A percentile compares a stretch with the other conserved stretches of the same genome.
phyloP scores from a whole-genome alignment of 164 flowering plant genomes.

The Magnolia kwangsiensis region DNA sequence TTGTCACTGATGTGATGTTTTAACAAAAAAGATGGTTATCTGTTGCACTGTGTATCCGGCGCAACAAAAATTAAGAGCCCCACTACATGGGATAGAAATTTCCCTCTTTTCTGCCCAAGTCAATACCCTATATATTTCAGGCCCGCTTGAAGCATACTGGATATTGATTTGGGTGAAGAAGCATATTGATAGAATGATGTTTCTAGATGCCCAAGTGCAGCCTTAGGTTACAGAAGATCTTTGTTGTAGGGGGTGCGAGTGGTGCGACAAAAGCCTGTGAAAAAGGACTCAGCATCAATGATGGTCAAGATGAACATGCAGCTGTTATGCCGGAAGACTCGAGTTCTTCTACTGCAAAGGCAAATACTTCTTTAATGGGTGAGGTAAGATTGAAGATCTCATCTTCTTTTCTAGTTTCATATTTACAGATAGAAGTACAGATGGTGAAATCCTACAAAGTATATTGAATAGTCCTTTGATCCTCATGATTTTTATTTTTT shows the following conservation, averaged over 20 bases:
- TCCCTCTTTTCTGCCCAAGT: not conserved
- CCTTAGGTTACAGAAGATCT: not conserved
- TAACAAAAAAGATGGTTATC: not conserved
- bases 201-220: not conserved
- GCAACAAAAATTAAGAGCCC: not conserved
- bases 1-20: not conserved
- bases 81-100: not conserved
- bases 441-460: not conserved
- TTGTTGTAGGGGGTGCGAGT: conserved; percentile 17
- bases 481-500: too few species aligned
- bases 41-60: not conserved
- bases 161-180: too few species aligned
- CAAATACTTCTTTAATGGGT: not conserved
- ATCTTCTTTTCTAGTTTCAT: not conserved
- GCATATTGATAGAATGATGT: too few species aligned
- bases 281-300: conserved; percentile 11
- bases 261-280: conserved; percentile 15
- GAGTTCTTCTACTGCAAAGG: conserved; percentile 12
- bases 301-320: conserved; percentile 13
- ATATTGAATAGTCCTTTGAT: not conserved
- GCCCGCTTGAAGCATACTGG: not conserved
- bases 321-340: conserved; percentile 13
- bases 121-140: not conserved
- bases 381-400: not conserved
- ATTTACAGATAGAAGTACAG: not conserved